These are phyloP conservation scores for Bruguiera sexangula DNA, from an alignment of 345 rosid species.

Conservation along the genomic window DNA sequence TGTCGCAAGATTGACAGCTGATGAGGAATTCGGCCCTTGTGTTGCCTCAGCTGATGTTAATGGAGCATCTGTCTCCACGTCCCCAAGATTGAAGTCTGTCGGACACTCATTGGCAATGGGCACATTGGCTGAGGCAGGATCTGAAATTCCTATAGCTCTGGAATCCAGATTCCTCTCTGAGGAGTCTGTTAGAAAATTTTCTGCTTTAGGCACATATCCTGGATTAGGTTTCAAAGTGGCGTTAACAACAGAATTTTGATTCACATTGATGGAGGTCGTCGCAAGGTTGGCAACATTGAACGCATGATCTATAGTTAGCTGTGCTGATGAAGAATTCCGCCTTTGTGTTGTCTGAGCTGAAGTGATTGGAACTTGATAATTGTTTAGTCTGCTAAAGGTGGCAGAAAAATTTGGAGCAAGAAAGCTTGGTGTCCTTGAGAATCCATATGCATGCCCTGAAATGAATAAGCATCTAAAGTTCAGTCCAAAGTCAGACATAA, in stretches of 20 bases:
- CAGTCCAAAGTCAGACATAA: neutral
- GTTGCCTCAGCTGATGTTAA: neutral
- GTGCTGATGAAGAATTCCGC: neutral
- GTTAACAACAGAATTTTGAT: neutral
- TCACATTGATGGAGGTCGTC: neutral
- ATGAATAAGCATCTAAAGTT: neutral
- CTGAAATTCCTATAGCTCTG: neutral
- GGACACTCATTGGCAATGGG: no score
- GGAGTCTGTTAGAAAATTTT: neutral
- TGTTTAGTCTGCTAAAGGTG: neutral
- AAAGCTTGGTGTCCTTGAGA: neutral
- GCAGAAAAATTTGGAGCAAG: neutral
- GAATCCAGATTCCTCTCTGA: neutral
- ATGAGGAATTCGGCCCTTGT: neutral
- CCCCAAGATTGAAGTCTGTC: no score
- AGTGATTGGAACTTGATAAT: neutral
- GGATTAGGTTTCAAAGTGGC: neutral
- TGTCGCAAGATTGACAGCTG: neutral
- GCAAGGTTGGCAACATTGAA: neutral
- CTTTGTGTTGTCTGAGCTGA: neutral
- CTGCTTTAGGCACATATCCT: neutral
- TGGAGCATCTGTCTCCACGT: no score
- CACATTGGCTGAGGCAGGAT: constrained; percentile 5
- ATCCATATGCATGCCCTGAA: neutral
- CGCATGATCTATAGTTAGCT: neutral